Conservation (phyloP, 306 rosid species). For the Crataegus laevigata region DNA sequence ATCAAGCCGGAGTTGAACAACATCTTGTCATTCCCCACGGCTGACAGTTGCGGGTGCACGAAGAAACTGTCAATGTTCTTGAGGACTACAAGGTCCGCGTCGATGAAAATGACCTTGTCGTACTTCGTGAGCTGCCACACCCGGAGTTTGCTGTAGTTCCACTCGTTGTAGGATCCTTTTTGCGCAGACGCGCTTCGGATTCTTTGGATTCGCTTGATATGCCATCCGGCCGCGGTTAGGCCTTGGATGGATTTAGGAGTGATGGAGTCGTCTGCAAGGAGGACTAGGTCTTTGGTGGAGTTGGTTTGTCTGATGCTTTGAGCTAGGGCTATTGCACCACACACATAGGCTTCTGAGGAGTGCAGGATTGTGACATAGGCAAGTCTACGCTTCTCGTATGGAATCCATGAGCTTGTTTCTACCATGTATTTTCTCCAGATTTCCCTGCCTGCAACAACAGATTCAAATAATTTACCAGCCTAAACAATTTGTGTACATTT, state of each 20-base stretch:
- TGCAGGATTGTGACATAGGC: constrained; percentile 77
- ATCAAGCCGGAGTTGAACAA: constrained; percentile 71
- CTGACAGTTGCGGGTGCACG: constrained; percentile 48
- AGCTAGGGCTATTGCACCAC: constrained; percentile 86
- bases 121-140: constrained; percentile 60
- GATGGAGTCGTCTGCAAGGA: constrained; percentile 61
- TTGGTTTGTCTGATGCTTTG: constrained; percentile 56
- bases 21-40: constrained; percentile 34
- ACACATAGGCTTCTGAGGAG: constrained; percentile 74
- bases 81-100: constrained; percentile 53
- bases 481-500: not conserved
- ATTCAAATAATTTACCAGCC: not conserved
- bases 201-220: constrained; percentile 37
- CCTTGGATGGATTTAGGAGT: constrained; percentile 27
- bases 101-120: constrained; percentile 60
- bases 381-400: not conserved
- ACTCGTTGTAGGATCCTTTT: constrained; percentile 50
- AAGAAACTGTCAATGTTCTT: constrained; percentile 39
- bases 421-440: constrained; percentile 26
- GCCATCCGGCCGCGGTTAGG: constrained; percentile 65
- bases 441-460: constrained; percentile 13
- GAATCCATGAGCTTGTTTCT: not conserved
- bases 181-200: constrained; percentile 49
- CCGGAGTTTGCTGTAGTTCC: constrained; percentile 87
- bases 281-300: constrained; percentile 49